Percentiles rank a stretch among this genome's conserved stretches.
These are phyloP conservation scores for Suillus decipiens DNA, from an alignment of 768 basidiomycete genomes.

Conservation along the genomic window DNA sequence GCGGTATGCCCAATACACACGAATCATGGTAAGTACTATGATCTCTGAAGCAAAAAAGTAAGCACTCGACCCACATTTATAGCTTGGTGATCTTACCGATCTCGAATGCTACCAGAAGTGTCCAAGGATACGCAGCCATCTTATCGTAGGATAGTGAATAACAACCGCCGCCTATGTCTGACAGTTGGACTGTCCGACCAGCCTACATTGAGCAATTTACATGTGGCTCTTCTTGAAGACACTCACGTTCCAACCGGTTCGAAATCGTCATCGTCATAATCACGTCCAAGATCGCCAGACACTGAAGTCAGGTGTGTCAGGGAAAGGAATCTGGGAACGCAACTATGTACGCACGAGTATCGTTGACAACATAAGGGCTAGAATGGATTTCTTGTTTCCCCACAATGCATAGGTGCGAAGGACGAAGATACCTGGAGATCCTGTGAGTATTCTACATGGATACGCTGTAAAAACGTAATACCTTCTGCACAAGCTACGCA, in stretches of 20 bases:
- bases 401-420: conserved; percentile 6
- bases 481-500: background rate
- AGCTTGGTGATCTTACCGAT: background rate
- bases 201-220: background rate
- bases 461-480: background rate
- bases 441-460: background rate
- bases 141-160: background rate
- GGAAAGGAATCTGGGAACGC: background rate
- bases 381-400: conserved; percentile 1
- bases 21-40: conserved; percentile 4
- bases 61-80: background rate
- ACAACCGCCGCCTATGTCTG: background rate
- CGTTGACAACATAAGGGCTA: background rate
- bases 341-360: background rate
- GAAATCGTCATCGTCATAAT: background rate
- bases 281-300: background rate
- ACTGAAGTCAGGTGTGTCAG: background rate
- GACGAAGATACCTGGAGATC: background rate
- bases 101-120: conserved; percentile 4
- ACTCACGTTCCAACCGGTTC: background rate
- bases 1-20: background rate
- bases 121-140: background rate
- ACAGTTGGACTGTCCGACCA: background rate
- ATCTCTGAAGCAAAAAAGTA: background rate
- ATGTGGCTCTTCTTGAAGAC: background rate